Evolutionary conservation across 2,329 filamentous ascomycete genomes (phyloP), one percentile per base, ranked within the genome.

Genomic region (Scortechinia acanthostroma): DNA sequence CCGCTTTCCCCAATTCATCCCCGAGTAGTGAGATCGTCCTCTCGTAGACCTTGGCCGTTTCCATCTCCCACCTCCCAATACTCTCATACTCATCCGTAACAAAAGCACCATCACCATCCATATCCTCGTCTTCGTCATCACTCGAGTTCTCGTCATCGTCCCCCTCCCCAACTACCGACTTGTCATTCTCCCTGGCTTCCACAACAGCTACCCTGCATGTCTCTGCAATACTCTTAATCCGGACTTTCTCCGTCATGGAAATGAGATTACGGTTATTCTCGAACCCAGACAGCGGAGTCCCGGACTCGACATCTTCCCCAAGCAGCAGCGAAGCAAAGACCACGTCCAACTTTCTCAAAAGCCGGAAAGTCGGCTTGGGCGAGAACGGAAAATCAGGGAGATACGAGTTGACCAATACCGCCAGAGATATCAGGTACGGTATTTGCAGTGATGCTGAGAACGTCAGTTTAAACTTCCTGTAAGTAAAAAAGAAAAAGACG

Each of bases 181-280:
- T 17, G 20, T 40, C 35, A 17, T 17, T 52, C 43, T 65, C 68
- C 42, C 59, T 60, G 40, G 63, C 65, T 43, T 73, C 69, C 20
- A 76, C 62, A 17, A 77, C 71, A 10, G 60, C 60, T 21, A 76
- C 56, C 42, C 77, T 64, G 43, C 73, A 73, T 42, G 17, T 17
- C 53, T 81, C 77, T 2, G 77, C 74, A 47, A 82, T 60, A 50
- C 73, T 74, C 55, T 77, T 73, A 43, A 83, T 71, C 43, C 80
- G 64, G 4, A 84, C 78, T 52, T 80, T 81, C 55, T 83, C 76
- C 20, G 71, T 80, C 58, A 69, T 75, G 1, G 77, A 71, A 5
- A 65, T 65, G 13, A 61, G 47, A 47, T 58, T 54, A 4, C 64
- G 59, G 3, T 63, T 63, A 1, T 52, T 57, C 44, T 66, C 65